Percentiles rank a stretch among this genome's conserved stretches.
Conservation (phyloP, 345 rosid genomes). For the Eucalyptus sideroxylon region DNA sequence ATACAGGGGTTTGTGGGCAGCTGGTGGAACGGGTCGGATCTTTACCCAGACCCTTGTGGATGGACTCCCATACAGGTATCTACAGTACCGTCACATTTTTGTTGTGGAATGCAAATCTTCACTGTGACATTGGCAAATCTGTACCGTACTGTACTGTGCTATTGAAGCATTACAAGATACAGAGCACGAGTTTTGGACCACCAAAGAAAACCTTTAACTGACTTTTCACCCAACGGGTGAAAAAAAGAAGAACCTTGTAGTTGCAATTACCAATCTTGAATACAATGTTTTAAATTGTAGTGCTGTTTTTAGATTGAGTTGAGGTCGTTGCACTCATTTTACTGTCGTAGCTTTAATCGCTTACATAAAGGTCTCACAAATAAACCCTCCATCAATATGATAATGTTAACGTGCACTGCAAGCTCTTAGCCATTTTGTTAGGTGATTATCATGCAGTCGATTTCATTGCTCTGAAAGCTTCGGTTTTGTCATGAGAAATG, state of each 20-base stretch:
- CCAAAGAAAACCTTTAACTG: background rate
- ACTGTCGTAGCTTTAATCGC: background rate
- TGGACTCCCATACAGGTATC: conserved; percentile 93
- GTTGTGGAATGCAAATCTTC: background rate
- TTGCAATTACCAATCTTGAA: background rate
- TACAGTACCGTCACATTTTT: background rate
- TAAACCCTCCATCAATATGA: background rate
- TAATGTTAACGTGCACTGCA: background rate
- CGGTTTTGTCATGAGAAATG: background rate
- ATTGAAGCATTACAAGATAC: background rate
- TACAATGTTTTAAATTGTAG: background rate
- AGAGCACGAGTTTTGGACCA: background rate
- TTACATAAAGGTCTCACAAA: background rate
- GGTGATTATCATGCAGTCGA: background rate
- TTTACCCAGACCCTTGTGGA: conserved; percentile 96
- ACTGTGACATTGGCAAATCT: background rate
- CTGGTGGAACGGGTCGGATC: conserved; percentile 88
- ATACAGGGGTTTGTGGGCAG: conserved; percentile 83
- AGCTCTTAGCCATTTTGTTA: background rate
- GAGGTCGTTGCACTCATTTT: background rate
- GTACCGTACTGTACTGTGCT: background rate
- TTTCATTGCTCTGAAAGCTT: background rate
- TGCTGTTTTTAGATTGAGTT: background rate
- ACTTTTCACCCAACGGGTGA: background rate
- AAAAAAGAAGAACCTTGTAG: background rate